Evolutionary conservation across 257 asterid genomes (phyloP).

Genomic region (Scutellaria galericulata): DNA sequence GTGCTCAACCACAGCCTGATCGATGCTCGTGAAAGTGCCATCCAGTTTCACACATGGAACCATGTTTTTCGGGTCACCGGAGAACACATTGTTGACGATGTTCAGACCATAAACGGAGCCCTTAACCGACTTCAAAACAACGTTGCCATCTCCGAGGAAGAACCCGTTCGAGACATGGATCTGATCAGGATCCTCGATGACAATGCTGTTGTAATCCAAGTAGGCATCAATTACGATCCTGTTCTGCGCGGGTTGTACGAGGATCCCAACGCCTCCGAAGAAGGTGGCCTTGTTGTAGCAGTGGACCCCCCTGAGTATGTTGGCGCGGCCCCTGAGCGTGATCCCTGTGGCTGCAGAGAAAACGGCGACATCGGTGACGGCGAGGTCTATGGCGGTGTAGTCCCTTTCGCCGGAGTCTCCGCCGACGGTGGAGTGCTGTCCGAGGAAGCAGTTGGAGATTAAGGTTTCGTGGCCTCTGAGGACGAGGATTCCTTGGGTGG

Average conservation of each 20-base stretch:
- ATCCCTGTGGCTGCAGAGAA: constrained; percentile 64
- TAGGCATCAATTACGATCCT: constrained; percentile 52
- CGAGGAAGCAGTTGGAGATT: constrained; percentile 54
- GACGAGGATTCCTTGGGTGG: constrained; percentile 53
- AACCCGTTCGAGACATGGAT: constrained; percentile 52
- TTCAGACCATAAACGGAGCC: constrained; percentile 53
- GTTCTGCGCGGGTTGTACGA: constrained; percentile 55
- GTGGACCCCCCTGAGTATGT: constrained; percentile 55
- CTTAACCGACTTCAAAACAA: constrained; percentile 52
- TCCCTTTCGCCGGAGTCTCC: constrained; percentile 50
- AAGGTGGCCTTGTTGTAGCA: constrained; percentile 66
- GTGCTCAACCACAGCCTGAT: constrained; percentile 57
- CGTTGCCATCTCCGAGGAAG: constrained; percentile 60
- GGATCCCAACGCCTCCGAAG: constrained; percentile 63
- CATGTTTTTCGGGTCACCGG: constrained; percentile 43
- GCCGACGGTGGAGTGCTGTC: constrained; percentile 64
- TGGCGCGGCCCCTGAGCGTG: constrained; percentile 54
- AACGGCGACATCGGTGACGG: constrained; percentile 55
- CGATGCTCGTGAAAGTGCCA: constrained; percentile 46
- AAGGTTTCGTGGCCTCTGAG: constrained; percentile 66
- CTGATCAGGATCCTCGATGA: constrained; percentile 59
- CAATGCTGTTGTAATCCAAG: constrained; percentile 59
- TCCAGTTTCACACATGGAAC: constrained; percentile 50
- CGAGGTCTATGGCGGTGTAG: constrained; percentile 57
- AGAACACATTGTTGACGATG: constrained; percentile 55